Evolutionary conservation across 108 stramenopile genomes (phyloP).

Genomic region (Conticribra guillardii): DNA sequence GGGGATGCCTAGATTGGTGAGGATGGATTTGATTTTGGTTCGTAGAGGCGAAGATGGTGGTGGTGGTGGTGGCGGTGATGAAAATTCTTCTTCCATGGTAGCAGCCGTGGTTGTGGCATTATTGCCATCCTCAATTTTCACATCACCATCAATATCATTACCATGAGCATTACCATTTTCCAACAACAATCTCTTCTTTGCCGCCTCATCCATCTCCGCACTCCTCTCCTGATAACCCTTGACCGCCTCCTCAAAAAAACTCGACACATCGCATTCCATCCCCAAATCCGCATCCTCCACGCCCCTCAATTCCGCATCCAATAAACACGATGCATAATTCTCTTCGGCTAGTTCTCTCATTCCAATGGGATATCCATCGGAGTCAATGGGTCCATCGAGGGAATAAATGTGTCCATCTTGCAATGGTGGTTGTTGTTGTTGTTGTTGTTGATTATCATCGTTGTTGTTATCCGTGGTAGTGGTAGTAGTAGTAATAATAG

Average conservation of each 20-base stretch:
- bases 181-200: no score
- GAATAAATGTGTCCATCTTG: conserved; percentile 49
- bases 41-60: conserved; percentile 9
- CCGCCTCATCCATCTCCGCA: no score
- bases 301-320: conserved; percentile 22
- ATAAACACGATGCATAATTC: conserved; percentile 35
- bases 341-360: conserved; percentile 29
- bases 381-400: conserved; percentile 35
- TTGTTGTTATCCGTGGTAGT: no score
- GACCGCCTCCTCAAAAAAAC: conserved; percentile 24
- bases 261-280: conserved; percentile 25
- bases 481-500: no score
- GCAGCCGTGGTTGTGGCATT: background rate
- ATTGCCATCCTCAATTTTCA: no score
- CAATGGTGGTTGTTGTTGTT: no score
- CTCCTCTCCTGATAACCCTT: no score
- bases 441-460: no score
- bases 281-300: conserved; percentile 26
- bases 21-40: conserved; percentile 11
- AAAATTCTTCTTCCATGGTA: background rate
- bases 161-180: no score
- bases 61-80: background rate
- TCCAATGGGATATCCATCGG: conserved; percentile 34
- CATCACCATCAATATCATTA: no score
- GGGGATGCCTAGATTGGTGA: conserved; percentile 17